These are phyloP conservation scores for Aspergillus cavernicola DNA, from an alignment of 495 filamentous ascomycete species.

Conservation along the genomic window DNA sequence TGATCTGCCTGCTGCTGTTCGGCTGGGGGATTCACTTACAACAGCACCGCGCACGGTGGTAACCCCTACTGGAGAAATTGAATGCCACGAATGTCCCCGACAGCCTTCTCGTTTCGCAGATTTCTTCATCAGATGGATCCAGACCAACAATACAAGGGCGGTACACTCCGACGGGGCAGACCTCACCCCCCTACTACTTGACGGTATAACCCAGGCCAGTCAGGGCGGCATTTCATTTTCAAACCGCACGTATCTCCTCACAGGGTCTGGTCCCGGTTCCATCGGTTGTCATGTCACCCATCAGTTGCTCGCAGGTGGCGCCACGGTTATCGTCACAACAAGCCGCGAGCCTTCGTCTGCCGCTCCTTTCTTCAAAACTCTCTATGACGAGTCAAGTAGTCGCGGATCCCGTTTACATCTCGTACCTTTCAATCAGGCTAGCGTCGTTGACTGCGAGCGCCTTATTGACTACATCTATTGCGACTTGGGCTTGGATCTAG, in stretches of 20 bases:
- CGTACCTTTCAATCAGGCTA: conserved; percentile 30
- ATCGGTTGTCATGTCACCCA: conserved; percentile 20
- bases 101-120: not conserved
- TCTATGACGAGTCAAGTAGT: conserved; percentile 18
- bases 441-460: conserved; percentile 39
- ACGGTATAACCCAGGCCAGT: conserved; percentile 1
- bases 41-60: not conserved
- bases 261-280: conserved; percentile 23
- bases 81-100: not conserved
- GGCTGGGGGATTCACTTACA: not conserved
- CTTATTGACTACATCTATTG: conserved; percentile 92
- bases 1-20: not conserved
- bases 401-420: conserved; percentile 21
- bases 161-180: not conserved
- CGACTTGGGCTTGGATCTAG: conserved; percentile 92
- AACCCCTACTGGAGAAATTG: not conserved
- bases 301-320: conserved; percentile 21
- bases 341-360: conserved; percentile 7
- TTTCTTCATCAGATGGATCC: not conserved
- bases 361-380: conserved; percentile 11
- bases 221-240: conserved; percentile 6
- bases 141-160: not conserved
- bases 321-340: conserved; percentile 26
- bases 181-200: not conserved
- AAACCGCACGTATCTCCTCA: conserved; percentile 19